Percentiles rank a stretch among this genome's conserved stretches.
Conservation (phyloP, 179 eudicot genomes). For the Spinacia oleracea region DNA sequence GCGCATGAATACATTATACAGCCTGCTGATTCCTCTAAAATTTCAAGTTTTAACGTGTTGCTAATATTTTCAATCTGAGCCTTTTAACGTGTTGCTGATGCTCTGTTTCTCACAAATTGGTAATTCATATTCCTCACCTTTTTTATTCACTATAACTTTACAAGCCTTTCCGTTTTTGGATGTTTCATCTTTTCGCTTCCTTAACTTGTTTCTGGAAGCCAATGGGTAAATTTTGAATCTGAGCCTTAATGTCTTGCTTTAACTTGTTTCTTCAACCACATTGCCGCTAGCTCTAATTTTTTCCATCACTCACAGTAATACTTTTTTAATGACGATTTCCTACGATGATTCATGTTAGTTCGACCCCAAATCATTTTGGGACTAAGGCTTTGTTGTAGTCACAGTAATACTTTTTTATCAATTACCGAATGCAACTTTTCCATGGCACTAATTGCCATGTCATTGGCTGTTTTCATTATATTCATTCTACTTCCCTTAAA, state of each 20-base stretch:
- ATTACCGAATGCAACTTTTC: background rate
- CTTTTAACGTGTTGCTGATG: background rate
- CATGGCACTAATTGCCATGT: too few relatives aligned
- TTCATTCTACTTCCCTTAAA: too few relatives aligned
- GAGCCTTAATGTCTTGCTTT: too few relatives aligned
- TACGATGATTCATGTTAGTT: too few relatives aligned
- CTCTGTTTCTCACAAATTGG: background rate
- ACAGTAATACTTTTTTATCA: too few relatives aligned
- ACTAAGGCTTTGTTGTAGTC: too few relatives aligned
- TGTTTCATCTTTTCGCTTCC: background rate
- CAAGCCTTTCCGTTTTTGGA: background rate
- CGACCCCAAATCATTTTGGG: too few relatives aligned
- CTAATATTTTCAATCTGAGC: background rate
- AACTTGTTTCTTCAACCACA: background rate
- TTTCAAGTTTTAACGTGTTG: background rate
- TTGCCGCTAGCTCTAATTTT: background rate
- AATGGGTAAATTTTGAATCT: too few relatives aligned
- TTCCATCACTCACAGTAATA: background rate
- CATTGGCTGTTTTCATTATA: too few relatives aligned
- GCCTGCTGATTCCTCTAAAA: background rate
- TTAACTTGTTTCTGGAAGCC: too few relatives aligned
- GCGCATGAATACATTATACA: too few relatives aligned
- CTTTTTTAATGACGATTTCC: too few relatives aligned
- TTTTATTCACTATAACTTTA: background rate
- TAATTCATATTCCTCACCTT: background rate